These are phyloP conservation scores for Botryotinia narcissicola DNA, from an alignment of 2,329 filamentous ascomycete species.

Conservation along the genomic window DNA sequence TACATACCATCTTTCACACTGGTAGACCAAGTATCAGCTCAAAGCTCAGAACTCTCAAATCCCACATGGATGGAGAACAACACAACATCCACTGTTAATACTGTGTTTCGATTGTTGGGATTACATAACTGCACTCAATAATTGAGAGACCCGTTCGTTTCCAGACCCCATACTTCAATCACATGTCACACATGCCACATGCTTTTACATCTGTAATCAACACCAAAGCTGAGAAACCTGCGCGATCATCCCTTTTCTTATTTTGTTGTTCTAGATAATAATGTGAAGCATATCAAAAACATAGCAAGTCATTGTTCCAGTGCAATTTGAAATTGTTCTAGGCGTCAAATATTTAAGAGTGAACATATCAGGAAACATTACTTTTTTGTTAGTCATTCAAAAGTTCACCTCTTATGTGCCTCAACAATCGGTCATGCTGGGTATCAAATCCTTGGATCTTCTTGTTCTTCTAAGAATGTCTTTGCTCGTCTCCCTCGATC, in stretches of 20 bases:
- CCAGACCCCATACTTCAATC: background rate
- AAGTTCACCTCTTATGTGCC: background rate
- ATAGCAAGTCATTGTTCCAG: background rate
- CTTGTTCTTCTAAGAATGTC: background rate
- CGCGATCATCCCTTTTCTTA: background rate
- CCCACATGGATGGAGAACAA: background rate
- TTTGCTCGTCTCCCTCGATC: background rate
- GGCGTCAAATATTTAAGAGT: background rate
- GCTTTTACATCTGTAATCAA: background rate
- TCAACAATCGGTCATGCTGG: background rate
- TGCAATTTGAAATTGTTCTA: background rate
- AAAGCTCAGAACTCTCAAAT: background rate
- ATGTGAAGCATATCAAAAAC: background rate
- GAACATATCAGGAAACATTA: background rate
- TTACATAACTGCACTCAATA: background rate
- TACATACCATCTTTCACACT: too few species aligned
- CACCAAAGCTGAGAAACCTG: background rate
- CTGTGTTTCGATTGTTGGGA: background rate
- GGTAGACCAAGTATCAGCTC: background rate
- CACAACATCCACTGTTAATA: background rate
- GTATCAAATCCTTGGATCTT: background rate
- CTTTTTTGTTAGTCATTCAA: background rate
- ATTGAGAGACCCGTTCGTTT: background rate
- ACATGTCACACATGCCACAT: background rate
- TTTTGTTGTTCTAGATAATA: background rate